These are phyloP conservation scores for Inga oerstediana DNA, from an alignment of 306 rosid genomes.

Conservation along the genomic window DNA sequence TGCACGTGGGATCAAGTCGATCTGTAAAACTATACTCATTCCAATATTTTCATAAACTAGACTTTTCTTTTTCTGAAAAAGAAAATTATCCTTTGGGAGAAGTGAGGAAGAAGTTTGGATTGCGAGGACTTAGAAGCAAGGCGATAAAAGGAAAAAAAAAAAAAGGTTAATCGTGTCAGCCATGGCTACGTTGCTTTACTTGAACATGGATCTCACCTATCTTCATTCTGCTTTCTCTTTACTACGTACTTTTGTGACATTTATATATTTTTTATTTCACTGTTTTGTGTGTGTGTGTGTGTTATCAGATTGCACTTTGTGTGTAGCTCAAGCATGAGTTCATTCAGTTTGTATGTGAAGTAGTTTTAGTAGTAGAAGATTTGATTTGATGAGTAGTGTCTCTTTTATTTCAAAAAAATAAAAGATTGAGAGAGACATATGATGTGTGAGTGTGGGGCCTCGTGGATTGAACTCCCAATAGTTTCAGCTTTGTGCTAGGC, in stretches of 20 bases:
- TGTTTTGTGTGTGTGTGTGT: background rate
- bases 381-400: background rate
- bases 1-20: background rate
- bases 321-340: slow-evolving; percentile 48
- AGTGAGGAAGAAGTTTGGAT: background rate
- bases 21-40: no score
- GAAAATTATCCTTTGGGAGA: no score
- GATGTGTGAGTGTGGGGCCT: slow-evolving; percentile 40
- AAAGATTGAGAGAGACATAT: background rate
- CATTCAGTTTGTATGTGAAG: background rate
- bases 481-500: slow-evolving; percentile 41
- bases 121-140: background rate
- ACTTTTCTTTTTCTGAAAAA: no score
- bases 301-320: slow-evolving; percentile 47
- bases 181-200: background rate
- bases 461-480: slow-evolving; percentile 51
- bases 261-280: background rate
- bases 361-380: background rate
- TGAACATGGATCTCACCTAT: background rate
- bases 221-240: slow-evolving; percentile 15
- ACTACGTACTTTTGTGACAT: background rate
- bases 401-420: background rate
- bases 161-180: background rate
- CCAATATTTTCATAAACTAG: no score
- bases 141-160: background rate